Evolutionary conservation across 1,284 basidiomycete genomes (phyloP), one percentile per base, ranked within the genome.

Genomic region (Phlebopus sp.): DNA sequence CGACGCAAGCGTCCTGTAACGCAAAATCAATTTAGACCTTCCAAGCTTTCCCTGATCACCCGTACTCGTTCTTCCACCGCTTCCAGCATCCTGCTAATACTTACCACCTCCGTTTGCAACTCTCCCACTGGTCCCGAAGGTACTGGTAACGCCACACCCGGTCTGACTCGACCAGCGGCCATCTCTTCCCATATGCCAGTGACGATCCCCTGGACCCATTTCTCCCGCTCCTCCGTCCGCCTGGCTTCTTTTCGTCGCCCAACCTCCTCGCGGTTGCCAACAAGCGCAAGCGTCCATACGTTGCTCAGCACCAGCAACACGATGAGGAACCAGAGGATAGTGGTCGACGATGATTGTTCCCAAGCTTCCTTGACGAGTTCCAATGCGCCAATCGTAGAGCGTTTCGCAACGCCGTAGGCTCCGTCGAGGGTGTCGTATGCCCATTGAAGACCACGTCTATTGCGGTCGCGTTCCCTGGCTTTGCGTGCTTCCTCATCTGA

Each of bases 381-480:
- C 47, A 90, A 60, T 19, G 84, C 78, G 17, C 83, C 90, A 32
- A 69, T 73, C 17, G 82, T 78, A 50, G 87, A 85, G 54, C 81
- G 78, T 58, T 73, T 75, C 40, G 82, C 82, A 46, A 94, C 91
- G 51, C 77, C 73, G 48, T 75, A 74, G 3, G 87, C 82, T 6
- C 86, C 87, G 34, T 83, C 82, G 60, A 92, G 76, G 18, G 87
- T 89, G 59, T 95, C 92, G 67, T 86, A 82, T 2, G 89, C 88
- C 81, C 89, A 92, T 59, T 94, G 91, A 50, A 93, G 69, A 0
- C 82, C 80, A 18, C 86, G 84, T 53, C 73, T 75, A 53, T 84
- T 81, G 14, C 84, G 79, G 60, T 87, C 83, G 46, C 76, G 73
- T 60, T 86, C 83, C 46, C 82, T 79, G 51, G 71, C 68, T 63